phyloP scores from a whole-genome alignment of 1,284 basidiomycete species.

The Ustilago trichophora region DNA sequence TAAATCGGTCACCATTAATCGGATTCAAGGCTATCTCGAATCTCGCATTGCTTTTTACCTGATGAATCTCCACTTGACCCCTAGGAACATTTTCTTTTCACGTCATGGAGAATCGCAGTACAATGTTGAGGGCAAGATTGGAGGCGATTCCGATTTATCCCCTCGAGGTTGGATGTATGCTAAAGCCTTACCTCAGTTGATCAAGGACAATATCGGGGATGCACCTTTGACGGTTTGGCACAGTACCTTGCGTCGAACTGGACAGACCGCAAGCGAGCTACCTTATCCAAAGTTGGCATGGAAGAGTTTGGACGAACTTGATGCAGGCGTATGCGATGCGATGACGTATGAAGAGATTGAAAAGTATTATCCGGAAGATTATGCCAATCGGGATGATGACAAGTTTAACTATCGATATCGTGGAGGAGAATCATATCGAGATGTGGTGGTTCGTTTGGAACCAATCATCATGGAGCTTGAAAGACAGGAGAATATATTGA shows the following conservation, averaged over 20 bases:
- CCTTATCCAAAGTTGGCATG: slow-evolving; percentile 93
- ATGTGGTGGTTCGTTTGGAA: slow-evolving; percentile 89
- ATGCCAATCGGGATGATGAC: slow-evolving; percentile 97
- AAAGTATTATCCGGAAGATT: slow-evolving; percentile 92
- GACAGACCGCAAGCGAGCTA: slow-evolving; percentile 84
- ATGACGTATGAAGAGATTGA: slow-evolving; percentile 99
- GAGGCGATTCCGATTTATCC: slow-evolving; percentile 90
- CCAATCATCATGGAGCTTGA: slow-evolving; percentile 99
- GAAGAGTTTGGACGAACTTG: slow-evolving; percentile 97
- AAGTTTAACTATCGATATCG: slow-evolving; percentile 98
- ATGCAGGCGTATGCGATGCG: slow-evolving; percentile 97
- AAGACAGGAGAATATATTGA: slow-evolving; percentile 93
- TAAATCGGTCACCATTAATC: slow-evolving; percentile 60
- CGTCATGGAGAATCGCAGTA: slow-evolving; percentile 97
- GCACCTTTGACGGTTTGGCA: slow-evolving; percentile 95
- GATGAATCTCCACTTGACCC: slow-evolving; percentile 97
- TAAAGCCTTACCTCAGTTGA: slow-evolving; percentile 81
- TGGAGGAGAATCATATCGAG: slow-evolving; percentile 92
- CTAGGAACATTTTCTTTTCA: slow-evolving; percentile 94
- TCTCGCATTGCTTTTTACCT: slow-evolving; percentile 97
- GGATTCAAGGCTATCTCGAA: slow-evolving; percentile 80
- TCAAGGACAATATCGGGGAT: slow-evolving; percentile 90
- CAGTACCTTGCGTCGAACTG: slow-evolving; percentile 89
- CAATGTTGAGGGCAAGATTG: slow-evolving; percentile 96
- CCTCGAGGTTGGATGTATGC: slow-evolving; percentile 86